A percentile compares a stretch with the other conserved stretches of the same genome.
Conservation (phyloP, 2,329 filamentous ascomycete genomes). For the Intubia oerlemansii region DNA sequence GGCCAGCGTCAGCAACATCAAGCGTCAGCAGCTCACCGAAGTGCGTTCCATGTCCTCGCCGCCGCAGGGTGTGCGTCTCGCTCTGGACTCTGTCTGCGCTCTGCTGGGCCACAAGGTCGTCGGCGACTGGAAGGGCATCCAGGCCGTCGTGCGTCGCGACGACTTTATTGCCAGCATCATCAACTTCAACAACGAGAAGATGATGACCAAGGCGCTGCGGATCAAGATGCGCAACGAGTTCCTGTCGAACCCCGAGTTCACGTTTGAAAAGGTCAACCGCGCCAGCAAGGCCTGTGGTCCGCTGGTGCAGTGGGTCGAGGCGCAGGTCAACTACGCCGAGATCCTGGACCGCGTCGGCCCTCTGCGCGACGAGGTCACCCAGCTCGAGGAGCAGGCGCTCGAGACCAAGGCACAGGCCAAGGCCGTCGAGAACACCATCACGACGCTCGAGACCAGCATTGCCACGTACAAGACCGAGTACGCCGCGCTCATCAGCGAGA, state of each 20-base stretch:
- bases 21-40: constrained; percentile 90
- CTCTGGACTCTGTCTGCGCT: constrained; percentile 90
- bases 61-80: constrained; percentile 72
- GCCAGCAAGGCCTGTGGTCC: constrained; percentile 94
- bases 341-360: constrained; percentile 90
- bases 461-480: constrained; percentile 93
- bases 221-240: constrained; percentile 86
- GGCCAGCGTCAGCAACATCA: constrained; percentile 96
- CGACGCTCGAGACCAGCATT: constrained; percentile 71
- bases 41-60: constrained; percentile 93
- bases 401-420: constrained; percentile 87
- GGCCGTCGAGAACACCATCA: constrained; percentile 75
- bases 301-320: constrained; percentile 88
- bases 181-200: constrained; percentile 83
- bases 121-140: constrained; percentile 81
- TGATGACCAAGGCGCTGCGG: constrained; percentile 72
- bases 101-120: constrained; percentile 71
- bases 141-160: constrained; percentile 70
- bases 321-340: constrained; percentile 94
- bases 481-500: constrained; percentile 86
- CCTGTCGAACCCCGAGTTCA: constrained; percentile 84
- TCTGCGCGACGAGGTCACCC: constrained; percentile 68
- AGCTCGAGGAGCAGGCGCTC: constrained; percentile 71
- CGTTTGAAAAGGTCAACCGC: constrained; percentile 86
- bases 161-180: constrained; percentile 98